Conservation (phyloP, 176 grass and related monocot genomes). For the Oryza officinalis region DNA sequence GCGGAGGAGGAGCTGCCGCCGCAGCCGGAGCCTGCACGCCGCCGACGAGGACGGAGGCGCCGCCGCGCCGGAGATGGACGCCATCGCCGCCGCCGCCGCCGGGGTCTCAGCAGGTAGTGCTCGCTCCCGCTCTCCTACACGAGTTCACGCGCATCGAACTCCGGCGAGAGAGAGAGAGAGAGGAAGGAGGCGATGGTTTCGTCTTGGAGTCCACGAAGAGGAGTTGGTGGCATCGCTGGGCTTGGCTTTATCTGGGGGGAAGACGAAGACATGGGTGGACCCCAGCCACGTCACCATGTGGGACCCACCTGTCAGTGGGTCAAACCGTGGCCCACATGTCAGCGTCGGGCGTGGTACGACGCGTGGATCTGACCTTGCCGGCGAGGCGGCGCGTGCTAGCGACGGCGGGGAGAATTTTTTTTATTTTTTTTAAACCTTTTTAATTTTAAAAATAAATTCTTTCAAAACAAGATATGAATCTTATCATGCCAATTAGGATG, state of each 20-base stretch:
- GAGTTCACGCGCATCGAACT: conserved; percentile 15
- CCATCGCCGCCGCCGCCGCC: conserved; percentile 25
- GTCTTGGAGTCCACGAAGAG: conserved; percentile 43
- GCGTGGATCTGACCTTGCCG: background rate
- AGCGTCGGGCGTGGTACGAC: background rate
- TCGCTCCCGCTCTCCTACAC: background rate
- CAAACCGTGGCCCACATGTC: background rate
- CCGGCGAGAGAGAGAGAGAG: background rate
- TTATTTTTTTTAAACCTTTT: too few relatives aligned
- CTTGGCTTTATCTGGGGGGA: conserved; percentile 42
- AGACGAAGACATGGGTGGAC: background rate
- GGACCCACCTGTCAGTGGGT: background rate
- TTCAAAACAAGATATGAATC: too few relatives aligned
- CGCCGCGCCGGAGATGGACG: conserved; percentile 62
- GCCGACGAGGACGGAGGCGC: conserved; percentile 43
- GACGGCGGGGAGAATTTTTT: too few relatives aligned
- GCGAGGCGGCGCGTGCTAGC: conserved; percentile 15
- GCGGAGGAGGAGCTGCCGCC: conserved; percentile 34
- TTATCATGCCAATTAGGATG: too few relatives aligned
- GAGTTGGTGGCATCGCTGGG: conserved; percentile 31
- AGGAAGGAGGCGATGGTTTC: background rate
- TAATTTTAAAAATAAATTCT: too few relatives aligned
- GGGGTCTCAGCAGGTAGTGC: background rate
- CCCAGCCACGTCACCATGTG: background rate
- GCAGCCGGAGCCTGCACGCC: conserved; percentile 37